Evolutionary conservation across 495 filamentous ascomycete species (phyloP).

Genomic region (Xylaria curta): DNA sequence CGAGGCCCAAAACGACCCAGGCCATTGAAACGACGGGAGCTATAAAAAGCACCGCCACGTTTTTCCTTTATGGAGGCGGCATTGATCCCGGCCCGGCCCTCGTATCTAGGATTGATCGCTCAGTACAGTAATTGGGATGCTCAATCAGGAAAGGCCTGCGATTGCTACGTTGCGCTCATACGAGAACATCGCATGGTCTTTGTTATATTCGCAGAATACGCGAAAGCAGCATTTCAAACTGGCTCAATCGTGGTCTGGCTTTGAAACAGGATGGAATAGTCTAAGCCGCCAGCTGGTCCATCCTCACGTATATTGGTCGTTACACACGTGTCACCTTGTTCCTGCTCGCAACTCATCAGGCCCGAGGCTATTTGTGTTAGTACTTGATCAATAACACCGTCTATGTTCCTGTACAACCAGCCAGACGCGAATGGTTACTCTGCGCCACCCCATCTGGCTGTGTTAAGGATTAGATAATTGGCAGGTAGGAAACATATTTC

Average conservation of each 20-base stretch:
- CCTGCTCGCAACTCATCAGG: background rate
- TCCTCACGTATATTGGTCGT: background rate
- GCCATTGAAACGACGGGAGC: background rate
- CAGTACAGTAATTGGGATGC: conserved; percentile 6
- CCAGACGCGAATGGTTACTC: background rate
- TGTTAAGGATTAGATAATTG: background rate
- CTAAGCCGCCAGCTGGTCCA: background rate
- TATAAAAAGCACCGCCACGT: conserved; percentile 17
- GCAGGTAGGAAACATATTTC: background rate
- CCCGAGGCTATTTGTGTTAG: background rate
- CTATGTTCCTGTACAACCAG: background rate
- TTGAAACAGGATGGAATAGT: background rate
- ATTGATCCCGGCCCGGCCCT: conserved; percentile 3
- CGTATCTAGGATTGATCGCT: background rate
- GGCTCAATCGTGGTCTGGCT: background rate
- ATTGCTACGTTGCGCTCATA: conserved; percentile 8
- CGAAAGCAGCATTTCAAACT: background rate
- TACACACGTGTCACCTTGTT: background rate
- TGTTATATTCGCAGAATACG: background rate
- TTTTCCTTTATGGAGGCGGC: background rate
- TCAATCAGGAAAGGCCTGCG: background rate
- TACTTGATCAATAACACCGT: background rate
- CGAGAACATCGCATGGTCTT: background rate
- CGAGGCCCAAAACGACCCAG: background rate
- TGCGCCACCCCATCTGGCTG: background rate